These are phyloP conservation scores for Sugiyamaella qingdaonensis DNA, from an alignment of 805 yeast genomes.

Conservation along the genomic window DNA sequence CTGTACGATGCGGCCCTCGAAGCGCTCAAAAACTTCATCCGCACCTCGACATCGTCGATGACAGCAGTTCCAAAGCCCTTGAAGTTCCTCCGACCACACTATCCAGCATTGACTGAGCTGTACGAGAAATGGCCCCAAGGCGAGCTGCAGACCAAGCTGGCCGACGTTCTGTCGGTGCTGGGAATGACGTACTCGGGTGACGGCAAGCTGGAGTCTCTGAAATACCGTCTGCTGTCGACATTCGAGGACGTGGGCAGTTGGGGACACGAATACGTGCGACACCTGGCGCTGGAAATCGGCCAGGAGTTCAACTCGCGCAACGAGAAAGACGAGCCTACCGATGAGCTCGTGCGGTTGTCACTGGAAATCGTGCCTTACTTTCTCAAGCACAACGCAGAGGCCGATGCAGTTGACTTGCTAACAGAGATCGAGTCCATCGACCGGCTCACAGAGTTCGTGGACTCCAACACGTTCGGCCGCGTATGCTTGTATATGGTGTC, in stretches of 20 bases:
- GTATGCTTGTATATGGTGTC: conserved; percentile 93
- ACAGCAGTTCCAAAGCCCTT: conserved; percentile 99
- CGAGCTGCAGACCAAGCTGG: conserved; percentile 49
- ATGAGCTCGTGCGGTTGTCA: conserved; percentile 58
- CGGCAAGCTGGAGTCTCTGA: conserved; percentile 72
- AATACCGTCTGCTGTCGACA: conserved; percentile 65
- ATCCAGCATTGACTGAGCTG: conserved; percentile 58
- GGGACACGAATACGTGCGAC: conserved; percentile 99
- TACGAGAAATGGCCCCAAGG: conserved; percentile 62
- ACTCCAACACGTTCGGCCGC: conserved; percentile 75
- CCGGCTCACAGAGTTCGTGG: conserved; percentile 76
- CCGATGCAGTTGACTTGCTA: conserved; percentile 93
- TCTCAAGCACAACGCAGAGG: conserved; percentile 93
- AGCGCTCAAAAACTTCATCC: conserved; percentile 69
- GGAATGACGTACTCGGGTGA: conserved; percentile 92
- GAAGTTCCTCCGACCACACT: conserved; percentile 88
- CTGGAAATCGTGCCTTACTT: conserved; percentile 82
- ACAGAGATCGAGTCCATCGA: conserved; percentile 87
- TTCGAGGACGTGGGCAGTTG: conserved; percentile 67
- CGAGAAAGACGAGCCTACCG: conserved; percentile 27
- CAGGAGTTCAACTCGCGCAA: conserved; percentile 52
- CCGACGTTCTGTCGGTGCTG: conserved; percentile 86
- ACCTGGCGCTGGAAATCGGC: conserved; percentile 91
- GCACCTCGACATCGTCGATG: conserved; percentile 95
- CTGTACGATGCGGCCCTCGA: conserved; percentile 60